Conservation (phyloP, 2,329 filamentous ascomycete species). For the Calonectria montana region DNA sequence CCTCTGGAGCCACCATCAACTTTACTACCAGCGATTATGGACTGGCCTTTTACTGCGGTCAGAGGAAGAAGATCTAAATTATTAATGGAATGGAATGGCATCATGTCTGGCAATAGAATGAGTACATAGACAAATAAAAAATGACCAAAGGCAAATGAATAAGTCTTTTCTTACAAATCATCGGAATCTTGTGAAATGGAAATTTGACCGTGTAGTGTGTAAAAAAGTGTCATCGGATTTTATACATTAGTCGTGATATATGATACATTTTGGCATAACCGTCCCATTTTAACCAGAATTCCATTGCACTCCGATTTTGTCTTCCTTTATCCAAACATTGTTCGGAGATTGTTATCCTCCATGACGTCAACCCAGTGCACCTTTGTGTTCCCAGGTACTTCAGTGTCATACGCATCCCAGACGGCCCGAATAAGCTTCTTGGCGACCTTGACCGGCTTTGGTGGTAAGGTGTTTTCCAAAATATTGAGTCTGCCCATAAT, state of each 20-base stretch:
- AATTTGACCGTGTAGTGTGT: neutral
- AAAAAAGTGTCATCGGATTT: neutral
- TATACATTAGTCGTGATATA: neutral
- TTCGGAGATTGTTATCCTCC: conserved; percentile 48
- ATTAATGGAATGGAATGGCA: conserved; percentile 21
- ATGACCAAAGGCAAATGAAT: neutral
- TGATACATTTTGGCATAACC: neutral
- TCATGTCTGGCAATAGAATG: neutral
- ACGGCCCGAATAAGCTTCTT: conserved; percentile 54
- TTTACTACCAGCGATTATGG: conserved; percentile 72
- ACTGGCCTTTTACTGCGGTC: conserved; percentile 67
- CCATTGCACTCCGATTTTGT: neutral
- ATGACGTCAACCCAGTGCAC: conserved; percentile 59
- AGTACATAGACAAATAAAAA: conserved; percentile 29
- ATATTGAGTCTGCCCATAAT: conserved; percentile 52
- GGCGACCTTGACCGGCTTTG: conserved; percentile 55
- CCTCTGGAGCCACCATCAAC: conserved; percentile 73
- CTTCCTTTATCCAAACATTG: conserved; percentile 46
- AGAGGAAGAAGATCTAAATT: conserved; percentile 50
- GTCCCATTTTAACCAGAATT: neutral
- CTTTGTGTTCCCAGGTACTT: conserved; percentile 43
- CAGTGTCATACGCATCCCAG: conserved; percentile 54
- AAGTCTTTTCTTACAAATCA: neutral
- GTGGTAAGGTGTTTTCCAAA: conserved; percentile 53
- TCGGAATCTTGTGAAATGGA: neutral